A percentile compares a stretch with the other conserved stretches of the same genome.
Conservation (phyloP, 2,329 filamentous ascomycete genomes). For the Knoxdaviesia capensis region DNA sequence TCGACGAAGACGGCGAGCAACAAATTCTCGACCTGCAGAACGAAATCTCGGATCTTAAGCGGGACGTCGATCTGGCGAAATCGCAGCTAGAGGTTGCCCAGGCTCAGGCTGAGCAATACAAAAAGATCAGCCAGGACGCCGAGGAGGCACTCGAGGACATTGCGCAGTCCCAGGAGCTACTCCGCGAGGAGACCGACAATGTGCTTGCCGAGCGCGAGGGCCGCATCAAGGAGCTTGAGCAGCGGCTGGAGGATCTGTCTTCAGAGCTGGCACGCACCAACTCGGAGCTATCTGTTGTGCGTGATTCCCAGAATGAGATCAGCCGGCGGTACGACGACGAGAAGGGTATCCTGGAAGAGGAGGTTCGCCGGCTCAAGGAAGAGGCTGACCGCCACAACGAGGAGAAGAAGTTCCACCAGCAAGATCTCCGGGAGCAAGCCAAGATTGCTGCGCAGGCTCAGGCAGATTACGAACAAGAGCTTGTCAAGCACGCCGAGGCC, state of each 20-base stretch:
- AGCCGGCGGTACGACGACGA: slow-evolving; percentile 58
- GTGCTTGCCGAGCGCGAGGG: slow-evolving; percentile 58
- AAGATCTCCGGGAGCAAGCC: slow-evolving; percentile 81
- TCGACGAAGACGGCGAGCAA: slow-evolving; percentile 30
- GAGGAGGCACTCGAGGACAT: slow-evolving; percentile 75
- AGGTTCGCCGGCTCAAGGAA: slow-evolving; percentile 65
- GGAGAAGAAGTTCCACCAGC: slow-evolving; percentile 67
- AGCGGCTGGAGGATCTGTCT: slow-evolving; percentile 67
- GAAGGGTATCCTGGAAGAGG: slow-evolving; percentile 56
- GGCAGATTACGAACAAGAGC: slow-evolving; percentile 83
- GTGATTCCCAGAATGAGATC: slow-evolving; percentile 61
- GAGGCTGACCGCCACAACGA: slow-evolving; percentile 64
- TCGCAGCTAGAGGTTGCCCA: slow-evolving; percentile 66
- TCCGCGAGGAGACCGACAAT: slow-evolving; percentile 66
- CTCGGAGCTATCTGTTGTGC: slow-evolving; percentile 58
- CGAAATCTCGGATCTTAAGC: slow-evolving; percentile 71
- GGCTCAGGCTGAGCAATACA: slow-evolving; percentile 70
- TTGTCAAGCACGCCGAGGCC: slow-evolving; percentile 91
- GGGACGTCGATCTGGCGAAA: slow-evolving; percentile 64
- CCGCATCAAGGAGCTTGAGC: slow-evolving; percentile 62
- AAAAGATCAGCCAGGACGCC: slow-evolving; percentile 63
- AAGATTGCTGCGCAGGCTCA: slow-evolving; percentile 87
- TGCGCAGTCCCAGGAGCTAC: slow-evolving; percentile 65
- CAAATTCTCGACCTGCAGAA: slow-evolving; percentile 63
- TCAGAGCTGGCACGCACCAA: slow-evolving; percentile 66